Conservation (phyloP, 345 rosid species). For the Eucalyptus victrix region DNA sequence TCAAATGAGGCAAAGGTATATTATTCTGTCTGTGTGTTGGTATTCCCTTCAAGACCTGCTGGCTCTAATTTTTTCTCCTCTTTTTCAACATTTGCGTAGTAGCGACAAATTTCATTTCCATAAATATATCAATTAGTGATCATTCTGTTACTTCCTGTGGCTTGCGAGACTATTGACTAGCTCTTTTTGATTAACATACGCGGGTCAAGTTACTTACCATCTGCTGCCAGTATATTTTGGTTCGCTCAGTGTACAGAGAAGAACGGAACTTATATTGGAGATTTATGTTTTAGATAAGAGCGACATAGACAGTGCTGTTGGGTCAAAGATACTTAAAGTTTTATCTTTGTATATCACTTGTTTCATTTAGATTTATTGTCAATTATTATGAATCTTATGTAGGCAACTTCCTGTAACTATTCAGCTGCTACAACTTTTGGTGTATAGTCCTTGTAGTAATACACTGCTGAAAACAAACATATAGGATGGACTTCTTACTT, state of each 20-base stretch:
- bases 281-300: not conserved
- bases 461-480: not conserved
- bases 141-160: not conserved
- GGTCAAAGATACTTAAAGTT: not conserved
- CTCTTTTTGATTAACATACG: not conserved
- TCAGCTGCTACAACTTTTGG: not conserved
- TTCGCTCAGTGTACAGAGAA: not conserved
- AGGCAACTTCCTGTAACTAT: not conserved
- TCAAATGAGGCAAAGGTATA: constrained; percentile 93
- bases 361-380: not conserved
- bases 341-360: not conserved
- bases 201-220: not conserved
- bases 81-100: not conserved
- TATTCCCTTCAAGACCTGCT: not conserved
- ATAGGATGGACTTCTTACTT: not conserved
- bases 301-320: not conserved
- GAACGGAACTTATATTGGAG: not conserved
- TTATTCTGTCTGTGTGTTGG: not conserved
- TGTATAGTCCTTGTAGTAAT: not conserved
- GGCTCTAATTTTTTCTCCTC: not conserved
- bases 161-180: not conserved
- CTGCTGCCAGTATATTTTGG: not conserved
- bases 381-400: not conserved
- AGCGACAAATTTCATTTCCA: not conserved
- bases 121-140: not conserved